A percentile compares a stretch with the other conserved stretches of the same genome.
phyloP scores from a whole-genome alignment of 2,329 filamentous ascomycete species.

The Apiospora kogelbergensis region DNA sequence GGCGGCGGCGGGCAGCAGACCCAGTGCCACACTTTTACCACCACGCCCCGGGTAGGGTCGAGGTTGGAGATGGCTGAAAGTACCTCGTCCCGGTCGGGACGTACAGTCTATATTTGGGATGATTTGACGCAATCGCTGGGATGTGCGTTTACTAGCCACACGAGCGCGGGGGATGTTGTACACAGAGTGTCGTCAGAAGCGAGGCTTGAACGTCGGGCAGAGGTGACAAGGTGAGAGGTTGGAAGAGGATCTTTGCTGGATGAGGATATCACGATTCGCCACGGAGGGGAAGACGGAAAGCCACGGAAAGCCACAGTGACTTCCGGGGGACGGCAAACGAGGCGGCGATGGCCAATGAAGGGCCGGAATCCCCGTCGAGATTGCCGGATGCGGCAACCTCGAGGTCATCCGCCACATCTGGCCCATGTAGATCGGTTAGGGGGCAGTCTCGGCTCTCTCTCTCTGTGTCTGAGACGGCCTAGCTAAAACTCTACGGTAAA shows the following conservation, averaged over 20 bases:
- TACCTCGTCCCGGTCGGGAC: neutral
- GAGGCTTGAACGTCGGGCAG: neutral
- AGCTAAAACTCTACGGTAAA: neutral
- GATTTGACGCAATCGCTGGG: neutral
- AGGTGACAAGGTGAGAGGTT: neutral
- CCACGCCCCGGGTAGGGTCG: neutral
- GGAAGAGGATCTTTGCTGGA: neutral
- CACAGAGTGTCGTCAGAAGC: neutral
- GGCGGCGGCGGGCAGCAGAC: neutral
- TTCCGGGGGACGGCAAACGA: neutral
- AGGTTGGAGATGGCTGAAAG: neutral
- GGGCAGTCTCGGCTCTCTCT: neutral
- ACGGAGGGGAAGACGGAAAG: neutral
- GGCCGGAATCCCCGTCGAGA: neutral
- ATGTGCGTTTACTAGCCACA: neutral
- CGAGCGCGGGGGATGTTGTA: neutral
- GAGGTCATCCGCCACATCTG: neutral
- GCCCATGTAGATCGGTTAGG: neutral
- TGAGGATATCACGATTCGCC: slow-evolving; percentile 1
- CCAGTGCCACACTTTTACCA: slow-evolving; percentile 4
- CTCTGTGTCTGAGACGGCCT: neutral
- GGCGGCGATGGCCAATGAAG: slow-evolving; percentile 5
- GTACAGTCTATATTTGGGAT: slow-evolving; percentile 6
- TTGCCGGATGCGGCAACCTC: neutral
- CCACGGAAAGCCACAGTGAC: neutral